Conservation (phyloP, 2,329 filamentous ascomycete genomes). For the Thelonectria olida region DNA sequence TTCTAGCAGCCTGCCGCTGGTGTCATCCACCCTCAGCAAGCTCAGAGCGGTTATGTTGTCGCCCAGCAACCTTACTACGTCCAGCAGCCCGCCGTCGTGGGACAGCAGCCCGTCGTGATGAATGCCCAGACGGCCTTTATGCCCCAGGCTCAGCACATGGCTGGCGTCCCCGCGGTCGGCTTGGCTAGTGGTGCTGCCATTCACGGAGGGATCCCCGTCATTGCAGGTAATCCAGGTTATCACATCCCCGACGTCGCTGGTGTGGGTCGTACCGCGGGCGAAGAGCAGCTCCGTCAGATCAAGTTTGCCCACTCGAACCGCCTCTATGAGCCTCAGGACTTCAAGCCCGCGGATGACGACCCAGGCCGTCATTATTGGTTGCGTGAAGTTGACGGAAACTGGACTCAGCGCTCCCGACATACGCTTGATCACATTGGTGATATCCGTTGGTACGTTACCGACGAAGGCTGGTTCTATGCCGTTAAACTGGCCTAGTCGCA, state of each 20-base stretch:
- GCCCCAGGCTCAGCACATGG: constrained; percentile 39
- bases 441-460: constrained; percentile 67
- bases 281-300: constrained; percentile 57
- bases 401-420: constrained; percentile 66
- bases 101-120: constrained; percentile 45
- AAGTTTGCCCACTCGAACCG: constrained; percentile 60
- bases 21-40: constrained; percentile 39
- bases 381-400: constrained; percentile 68
- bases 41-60: constrained; percentile 42
- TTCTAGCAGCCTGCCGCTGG: constrained; percentile 44
- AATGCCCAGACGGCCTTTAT: constrained; percentile 40
- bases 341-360: constrained; percentile 70
- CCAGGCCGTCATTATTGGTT: constrained; percentile 69
- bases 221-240: constrained; percentile 53
- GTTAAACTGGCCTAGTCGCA: constrained; percentile 56
- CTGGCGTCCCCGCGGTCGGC: constrained; percentile 38
- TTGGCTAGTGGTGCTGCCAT: constrained; percentile 35
- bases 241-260: constrained; percentile 60
- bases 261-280: constrained; percentile 59
- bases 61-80: constrained; percentile 46
- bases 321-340: constrained; percentile 67
- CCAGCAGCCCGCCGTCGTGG: constrained; percentile 43
- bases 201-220: constrained; percentile 42
- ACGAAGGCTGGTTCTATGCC: constrained; percentile 69
- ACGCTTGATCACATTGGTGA: constrained; percentile 67